Conservation (phyloP, 139 green algal genomes). For the Tetraselmis striata region DNA sequence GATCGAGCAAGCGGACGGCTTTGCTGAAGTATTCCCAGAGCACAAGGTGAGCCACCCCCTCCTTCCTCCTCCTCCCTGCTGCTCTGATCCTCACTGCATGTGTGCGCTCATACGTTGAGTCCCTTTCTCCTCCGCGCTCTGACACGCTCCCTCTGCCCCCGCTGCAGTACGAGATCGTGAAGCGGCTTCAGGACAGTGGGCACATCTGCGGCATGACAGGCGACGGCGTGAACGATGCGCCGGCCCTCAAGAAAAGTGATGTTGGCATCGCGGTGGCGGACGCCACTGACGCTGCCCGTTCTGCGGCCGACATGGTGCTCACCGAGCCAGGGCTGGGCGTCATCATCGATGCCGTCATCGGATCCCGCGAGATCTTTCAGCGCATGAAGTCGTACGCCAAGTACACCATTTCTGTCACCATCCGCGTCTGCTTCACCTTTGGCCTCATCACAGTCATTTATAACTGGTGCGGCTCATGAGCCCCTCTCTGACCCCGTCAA, state of each 20-base stretch:
- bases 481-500: too few relatives aligned
- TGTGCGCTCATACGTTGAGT: too few relatives aligned
- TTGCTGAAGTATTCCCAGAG: constrained; percentile 83
- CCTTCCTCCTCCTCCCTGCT: too few relatives aligned
- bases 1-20: constrained; percentile 70
- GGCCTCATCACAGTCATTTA: constrained; percentile 75
- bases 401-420: constrained; percentile 83
- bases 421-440: constrained; percentile 84
- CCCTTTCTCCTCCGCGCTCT: too few relatives aligned
- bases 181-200: constrained; percentile 57
- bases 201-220: constrained; percentile 80
- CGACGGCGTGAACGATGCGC: constrained; percentile 90
- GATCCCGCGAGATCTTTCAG: constrained; percentile 82
- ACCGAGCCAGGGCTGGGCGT: constrained; percentile 44
- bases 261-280: constrained; percentile 82
- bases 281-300: constrained; percentile 72
- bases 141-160: too few relatives aligned
- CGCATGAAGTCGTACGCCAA: constrained; percentile 82
- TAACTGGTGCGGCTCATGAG: constrained; percentile 63
- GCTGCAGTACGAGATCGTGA: constrained; percentile 67
- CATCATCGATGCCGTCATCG: constrained; percentile 68
- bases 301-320: constrained; percentile 78
- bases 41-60: constrained; percentile 73
- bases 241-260: constrained; percentile 90
- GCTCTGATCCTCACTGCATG: too few relatives aligned